A percentile compares a stretch with the other conserved stretches of the same genome.
Evolutionary conservation across 75 land plant genomes (phyloP).

Genomic region (Pinus albicaulis): DNA sequence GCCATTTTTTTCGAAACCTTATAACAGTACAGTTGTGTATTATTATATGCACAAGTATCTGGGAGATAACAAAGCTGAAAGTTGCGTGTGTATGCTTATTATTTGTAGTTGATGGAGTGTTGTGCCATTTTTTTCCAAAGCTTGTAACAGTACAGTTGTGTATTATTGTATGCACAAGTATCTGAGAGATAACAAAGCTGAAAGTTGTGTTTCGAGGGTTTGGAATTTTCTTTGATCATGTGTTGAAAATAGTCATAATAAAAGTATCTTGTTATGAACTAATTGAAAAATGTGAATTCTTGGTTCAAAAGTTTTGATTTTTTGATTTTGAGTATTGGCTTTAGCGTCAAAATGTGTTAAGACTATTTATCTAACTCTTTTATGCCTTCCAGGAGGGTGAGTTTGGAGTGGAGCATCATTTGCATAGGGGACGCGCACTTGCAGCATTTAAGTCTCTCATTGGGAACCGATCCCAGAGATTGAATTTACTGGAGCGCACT

Average conservation of each 20-base stretch:
- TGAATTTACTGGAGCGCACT: conserved; percentile 27
- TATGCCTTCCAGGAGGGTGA: conserved; percentile 55
- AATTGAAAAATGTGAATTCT: background rate
- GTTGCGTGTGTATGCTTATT: background rate
- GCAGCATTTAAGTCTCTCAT: conserved; percentile 85
- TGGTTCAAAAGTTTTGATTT: background rate
- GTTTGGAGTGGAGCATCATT: conserved; percentile 78
- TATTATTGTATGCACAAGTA: background rate
- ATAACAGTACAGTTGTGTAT: background rate
- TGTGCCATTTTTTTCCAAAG: background rate
- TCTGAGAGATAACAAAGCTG: background rate
- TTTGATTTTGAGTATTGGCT: background rate
- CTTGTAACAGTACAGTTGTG: background rate
- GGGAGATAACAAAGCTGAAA: background rate
- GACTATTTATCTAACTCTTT: conserved; percentile 8
- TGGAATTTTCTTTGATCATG: background rate
- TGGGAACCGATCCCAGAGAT: conserved; percentile 35
- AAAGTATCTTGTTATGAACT: background rate
- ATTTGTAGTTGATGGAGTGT: background rate
- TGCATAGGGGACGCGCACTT: conserved; percentile 88
- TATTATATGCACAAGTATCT: background rate
- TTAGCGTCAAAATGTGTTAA: conserved; percentile 2
- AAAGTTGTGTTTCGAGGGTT: background rate
- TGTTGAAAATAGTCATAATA: background rate
- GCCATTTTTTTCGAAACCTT: background rate